These are phyloP conservation scores for Coelastrella sp. DNA, from an alignment of 139 green algal species.

Conservation along the genomic window DNA sequence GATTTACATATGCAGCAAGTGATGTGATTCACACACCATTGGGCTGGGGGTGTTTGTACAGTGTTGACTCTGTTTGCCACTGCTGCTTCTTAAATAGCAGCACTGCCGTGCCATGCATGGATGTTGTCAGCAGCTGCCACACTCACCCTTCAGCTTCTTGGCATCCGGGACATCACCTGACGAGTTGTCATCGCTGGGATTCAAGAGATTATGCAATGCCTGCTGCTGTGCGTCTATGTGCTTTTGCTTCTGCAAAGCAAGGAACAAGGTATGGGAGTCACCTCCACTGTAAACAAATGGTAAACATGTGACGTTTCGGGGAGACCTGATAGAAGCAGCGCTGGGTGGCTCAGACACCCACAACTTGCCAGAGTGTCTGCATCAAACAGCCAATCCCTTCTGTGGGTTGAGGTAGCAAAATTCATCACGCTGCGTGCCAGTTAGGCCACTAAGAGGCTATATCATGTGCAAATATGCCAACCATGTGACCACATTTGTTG, in stretches of 20 bases:
- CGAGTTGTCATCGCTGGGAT: neutral
- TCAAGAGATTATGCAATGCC: neutral
- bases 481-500: neutral
- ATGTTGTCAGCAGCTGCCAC: neutral
- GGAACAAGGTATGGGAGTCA: too few relatives aligned
- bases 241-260: conserved; percentile 34
- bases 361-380: conserved; percentile 31
- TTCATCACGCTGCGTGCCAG: conserved; percentile 38
- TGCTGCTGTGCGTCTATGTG: conserved; percentile 40
- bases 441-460: too few relatives aligned
- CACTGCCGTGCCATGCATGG: neutral
- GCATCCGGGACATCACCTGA: conserved; percentile 29
- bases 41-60: too few relatives aligned
- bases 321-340: neutral
- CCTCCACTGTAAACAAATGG: neutral
- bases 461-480: too few relatives aligned
- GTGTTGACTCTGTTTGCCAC: too few relatives aligned
- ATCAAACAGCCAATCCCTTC: conserved; percentile 48
- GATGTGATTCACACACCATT: too few relatives aligned
- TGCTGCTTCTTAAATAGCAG: neutral
- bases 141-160: conserved; percentile 38
- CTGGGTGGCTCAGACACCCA: too few relatives aligned
- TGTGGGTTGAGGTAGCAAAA: conserved; percentile 48
- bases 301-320: neutral
- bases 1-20: too few relatives aligned